Percentiles rank a stretch among this genome's conserved stretches.
Evolutionary conservation across 495 filamentous ascomycete species (phyloP).

Genomic region (Podospora comata): DNA sequence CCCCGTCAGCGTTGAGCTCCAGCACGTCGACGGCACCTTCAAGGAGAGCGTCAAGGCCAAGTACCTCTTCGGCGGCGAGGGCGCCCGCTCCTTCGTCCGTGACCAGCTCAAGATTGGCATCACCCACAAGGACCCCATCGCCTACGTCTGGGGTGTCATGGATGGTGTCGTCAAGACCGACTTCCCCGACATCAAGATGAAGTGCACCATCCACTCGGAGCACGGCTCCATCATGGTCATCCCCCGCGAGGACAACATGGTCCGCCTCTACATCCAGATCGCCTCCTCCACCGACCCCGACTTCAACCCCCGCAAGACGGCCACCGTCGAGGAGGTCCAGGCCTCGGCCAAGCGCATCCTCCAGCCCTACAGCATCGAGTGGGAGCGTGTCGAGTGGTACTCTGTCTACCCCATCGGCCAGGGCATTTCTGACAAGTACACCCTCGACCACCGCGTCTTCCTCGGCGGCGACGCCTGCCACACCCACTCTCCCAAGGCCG

Average conservation of each 20-base stretch:
- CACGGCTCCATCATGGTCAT: conserved; percentile 73
- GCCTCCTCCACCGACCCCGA: conserved; percentile 63
- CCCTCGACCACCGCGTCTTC: conserved; percentile 66
- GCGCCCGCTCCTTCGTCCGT: conserved; percentile 57
- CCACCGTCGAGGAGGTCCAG: conserved; percentile 66
- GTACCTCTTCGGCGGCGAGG: conserved; percentile 61
- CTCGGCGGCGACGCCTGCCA: conserved; percentile 79
- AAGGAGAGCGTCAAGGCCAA: conserved; percentile 54
- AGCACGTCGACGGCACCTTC: conserved; percentile 68
- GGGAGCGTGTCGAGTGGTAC: conserved; percentile 68
- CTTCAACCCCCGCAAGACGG: conserved; percentile 57
- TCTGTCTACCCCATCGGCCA: conserved; percentile 71
- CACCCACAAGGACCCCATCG: conserved; percentile 60
- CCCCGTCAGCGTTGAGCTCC: conserved; percentile 63
- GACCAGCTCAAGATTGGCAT: conserved; percentile 61
- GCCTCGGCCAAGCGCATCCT: conserved; percentile 62
- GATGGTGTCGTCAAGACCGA: conserved; percentile 73
- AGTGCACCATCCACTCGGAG: conserved; percentile 75
- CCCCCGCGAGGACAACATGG: conserved; percentile 70
- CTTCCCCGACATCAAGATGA: conserved; percentile 83
- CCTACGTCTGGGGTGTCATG: conserved; percentile 72
- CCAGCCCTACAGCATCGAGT: conserved; percentile 63
- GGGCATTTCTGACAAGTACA: conserved; percentile 65
- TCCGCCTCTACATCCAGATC: conserved; percentile 72
- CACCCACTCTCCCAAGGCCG: conserved; percentile 82